These are phyloP conservation scores for Primulina tabacum DNA, from an alignment of 257 asterid genomes.

Conservation along the genomic window DNA sequence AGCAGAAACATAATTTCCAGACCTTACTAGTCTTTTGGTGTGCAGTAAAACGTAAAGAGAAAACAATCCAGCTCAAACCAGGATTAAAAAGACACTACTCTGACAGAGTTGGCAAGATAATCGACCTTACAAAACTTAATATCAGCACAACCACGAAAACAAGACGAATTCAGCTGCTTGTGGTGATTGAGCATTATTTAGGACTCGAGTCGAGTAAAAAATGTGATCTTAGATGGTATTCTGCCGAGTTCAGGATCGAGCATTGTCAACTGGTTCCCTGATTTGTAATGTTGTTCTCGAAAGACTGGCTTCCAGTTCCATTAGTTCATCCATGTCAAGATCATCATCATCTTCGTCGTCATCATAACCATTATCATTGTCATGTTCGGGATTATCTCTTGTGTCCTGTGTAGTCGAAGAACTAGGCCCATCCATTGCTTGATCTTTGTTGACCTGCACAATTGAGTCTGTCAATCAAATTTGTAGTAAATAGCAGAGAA, in stretches of 20 bases:
- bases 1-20: too few relatives aligned
- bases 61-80: background rate
- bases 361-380: slow-evolving; percentile 21
- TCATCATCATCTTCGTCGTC: slow-evolving; percentile 69
- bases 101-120: background rate
- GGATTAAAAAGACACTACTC: background rate
- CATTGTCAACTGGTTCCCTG: slow-evolving; percentile 40
- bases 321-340: slow-evolving; percentile 77
- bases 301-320: slow-evolving; percentile 86
- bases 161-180: slow-evolving; percentile 3
- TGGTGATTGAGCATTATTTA: slow-evolving; percentile 15
- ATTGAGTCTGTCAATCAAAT: background rate
- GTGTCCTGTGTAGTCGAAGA: slow-evolving; percentile 49
- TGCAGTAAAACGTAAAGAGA: background rate
- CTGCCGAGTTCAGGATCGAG: slow-evolving; percentile 25
- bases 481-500: slow-evolving; percentile 10
- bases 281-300: slow-evolving; percentile 67
- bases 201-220: slow-evolving; percentile 24
- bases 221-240: slow-evolving; percentile 21
- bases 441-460: slow-evolving; percentile 52
- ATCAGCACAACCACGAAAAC: background rate
- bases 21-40: too few relatives aligned
- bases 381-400: slow-evolving; percentile 28
- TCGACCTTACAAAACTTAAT: slow-evolving; percentile 1
- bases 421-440: slow-evolving; percentile 49